phyloP scores from a whole-genome alignment of 495 filamentous ascomycete species.

The Glonium stellatum region DNA sequence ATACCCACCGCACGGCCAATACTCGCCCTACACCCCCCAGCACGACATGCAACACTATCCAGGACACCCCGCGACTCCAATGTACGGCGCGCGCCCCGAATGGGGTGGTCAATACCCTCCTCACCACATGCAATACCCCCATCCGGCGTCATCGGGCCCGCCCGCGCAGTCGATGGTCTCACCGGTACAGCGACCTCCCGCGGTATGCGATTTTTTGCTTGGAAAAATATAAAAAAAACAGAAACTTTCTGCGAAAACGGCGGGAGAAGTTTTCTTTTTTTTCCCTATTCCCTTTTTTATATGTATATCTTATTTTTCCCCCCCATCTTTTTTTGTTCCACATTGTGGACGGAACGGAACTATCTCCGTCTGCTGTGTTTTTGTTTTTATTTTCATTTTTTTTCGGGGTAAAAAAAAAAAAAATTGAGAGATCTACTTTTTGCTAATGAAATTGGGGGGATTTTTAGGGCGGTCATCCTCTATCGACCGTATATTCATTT shows the following conservation, averaged over 20 bases:
- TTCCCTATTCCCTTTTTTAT: too few relatives aligned
- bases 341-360: too few relatives aligned
- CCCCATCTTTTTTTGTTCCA: too few relatives aligned
- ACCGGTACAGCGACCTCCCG: slow-evolving; percentile 35
- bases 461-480: slow-evolving; percentile 43
- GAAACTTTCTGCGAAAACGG: slow-evolving; percentile 1
- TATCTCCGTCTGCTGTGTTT: too few relatives aligned
- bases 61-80: slow-evolving; percentile 36
- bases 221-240: not conserved
- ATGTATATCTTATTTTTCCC: too few relatives aligned
- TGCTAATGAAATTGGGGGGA: slow-evolving; percentile 8
- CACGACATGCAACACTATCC: slow-evolving; percentile 79
- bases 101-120: slow-evolving; percentile 64
- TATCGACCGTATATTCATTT: slow-evolving; percentile 79
- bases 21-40: slow-evolving; percentile 80
- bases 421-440: too few relatives aligned
- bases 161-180: slow-evolving; percentile 35
- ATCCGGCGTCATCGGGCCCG: slow-evolving; percentile 45
- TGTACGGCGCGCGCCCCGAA: slow-evolving; percentile 68
- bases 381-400: too few relatives aligned
- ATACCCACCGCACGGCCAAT: slow-evolving; percentile 65
- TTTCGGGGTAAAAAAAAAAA: too few relatives aligned
- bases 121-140: slow-evolving; percentile 58
- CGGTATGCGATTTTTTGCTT: slow-evolving; percentile 27
- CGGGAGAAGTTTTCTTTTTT: too few relatives aligned